Conservation (phyloP, 164 flowering plant genomes). For the Annona cherimola region DNA sequence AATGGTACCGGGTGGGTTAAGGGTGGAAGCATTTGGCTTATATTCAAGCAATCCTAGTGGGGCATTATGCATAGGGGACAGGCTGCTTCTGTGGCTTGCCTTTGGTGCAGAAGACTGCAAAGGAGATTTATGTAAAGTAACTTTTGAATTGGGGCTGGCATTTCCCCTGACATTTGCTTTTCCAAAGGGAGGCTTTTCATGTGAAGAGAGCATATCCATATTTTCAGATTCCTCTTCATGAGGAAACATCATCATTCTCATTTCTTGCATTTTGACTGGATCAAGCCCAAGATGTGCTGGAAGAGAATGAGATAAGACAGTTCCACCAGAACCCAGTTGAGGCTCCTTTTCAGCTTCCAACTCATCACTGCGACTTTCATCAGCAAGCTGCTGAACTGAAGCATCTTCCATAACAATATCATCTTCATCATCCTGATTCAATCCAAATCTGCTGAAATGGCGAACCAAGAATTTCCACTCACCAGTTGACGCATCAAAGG, state of each 20-base stretch:
- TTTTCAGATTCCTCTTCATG: constrained; percentile 53
- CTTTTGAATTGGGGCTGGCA: neutral
- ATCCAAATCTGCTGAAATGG: constrained; percentile 96
- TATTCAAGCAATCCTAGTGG: constrained; percentile 78
- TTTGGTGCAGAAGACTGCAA: constrained; percentile 33
- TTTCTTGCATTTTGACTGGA: constrained; percentile 82
- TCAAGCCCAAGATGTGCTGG: constrained; percentile 96
- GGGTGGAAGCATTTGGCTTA: constrained; percentile 38
- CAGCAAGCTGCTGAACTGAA: constrained; percentile 23
- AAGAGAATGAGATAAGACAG: constrained; percentile 76
- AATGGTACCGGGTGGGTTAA: constrained; percentile 50
- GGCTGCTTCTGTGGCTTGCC: constrained; percentile 34
- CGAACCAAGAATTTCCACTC: constrained; percentile 84
- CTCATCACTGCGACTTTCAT: constrained; percentile 33
- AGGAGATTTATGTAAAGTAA: constrained; percentile 21
- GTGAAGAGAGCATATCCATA: constrained; percentile 23
- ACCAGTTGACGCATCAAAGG: constrained; percentile 48
- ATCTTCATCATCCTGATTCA: constrained; percentile 80
- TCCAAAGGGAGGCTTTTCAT: constrained; percentile 26
- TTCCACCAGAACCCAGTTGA: constrained; percentile 22
- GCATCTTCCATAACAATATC: constrained; percentile 71
- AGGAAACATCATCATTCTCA: constrained; percentile 83
- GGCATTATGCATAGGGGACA: constrained; percentile 50
- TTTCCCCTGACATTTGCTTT: constrained; percentile 32
- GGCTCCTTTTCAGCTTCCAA: constrained; percentile 42